Conservation (phyloP, 139 green algal genomes). For the Spirogloea muscicola region DNA sequence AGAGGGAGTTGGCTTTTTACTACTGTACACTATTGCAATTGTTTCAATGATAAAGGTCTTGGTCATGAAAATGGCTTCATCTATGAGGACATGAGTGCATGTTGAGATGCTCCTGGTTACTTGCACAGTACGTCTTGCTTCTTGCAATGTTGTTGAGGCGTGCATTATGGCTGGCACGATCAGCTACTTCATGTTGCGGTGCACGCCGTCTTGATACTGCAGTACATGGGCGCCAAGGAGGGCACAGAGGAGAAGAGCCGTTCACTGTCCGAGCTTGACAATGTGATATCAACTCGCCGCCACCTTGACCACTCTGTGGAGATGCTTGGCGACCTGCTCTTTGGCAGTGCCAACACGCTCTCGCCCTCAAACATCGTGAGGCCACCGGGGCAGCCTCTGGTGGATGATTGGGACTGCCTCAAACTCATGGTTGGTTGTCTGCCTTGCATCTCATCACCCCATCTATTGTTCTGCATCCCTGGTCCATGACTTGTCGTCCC, state of each 20-base stretch:
- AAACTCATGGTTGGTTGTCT: slow-evolving; percentile 53
- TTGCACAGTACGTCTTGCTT: not conserved
- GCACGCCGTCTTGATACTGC: not conserved
- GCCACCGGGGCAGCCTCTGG: slow-evolving; percentile 51
- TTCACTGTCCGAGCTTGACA: slow-evolving; percentile 48
- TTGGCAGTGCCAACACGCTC: not conserved
- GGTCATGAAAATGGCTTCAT: too few relatives aligned
- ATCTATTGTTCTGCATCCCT: not conserved
- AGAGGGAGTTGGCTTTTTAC: not conserved
- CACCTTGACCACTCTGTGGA: slow-evolving; percentile 51
- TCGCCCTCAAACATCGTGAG: not conserved
- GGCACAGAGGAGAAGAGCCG: slow-evolving; percentile 12
- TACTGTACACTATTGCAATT: not conserved
- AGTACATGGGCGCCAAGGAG: slow-evolving; percentile 32
- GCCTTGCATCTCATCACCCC: not conserved
- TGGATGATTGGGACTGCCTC: slow-evolving; percentile 88
- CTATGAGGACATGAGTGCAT: too few relatives aligned
- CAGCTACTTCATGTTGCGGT: not conserved
- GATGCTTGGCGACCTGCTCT: slow-evolving; percentile 7
- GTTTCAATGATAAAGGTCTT: not conserved
- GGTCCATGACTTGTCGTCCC: not conserved
- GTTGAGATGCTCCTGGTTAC: not conserved
- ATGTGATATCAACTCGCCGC: slow-evolving; percentile 39
- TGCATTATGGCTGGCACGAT: not conserved
- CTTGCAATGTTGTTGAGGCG: not conserved